Base-by-base conservation (phyloP, 352 stramenopile species). In the Globisporangium paroecandrum region DNA sequence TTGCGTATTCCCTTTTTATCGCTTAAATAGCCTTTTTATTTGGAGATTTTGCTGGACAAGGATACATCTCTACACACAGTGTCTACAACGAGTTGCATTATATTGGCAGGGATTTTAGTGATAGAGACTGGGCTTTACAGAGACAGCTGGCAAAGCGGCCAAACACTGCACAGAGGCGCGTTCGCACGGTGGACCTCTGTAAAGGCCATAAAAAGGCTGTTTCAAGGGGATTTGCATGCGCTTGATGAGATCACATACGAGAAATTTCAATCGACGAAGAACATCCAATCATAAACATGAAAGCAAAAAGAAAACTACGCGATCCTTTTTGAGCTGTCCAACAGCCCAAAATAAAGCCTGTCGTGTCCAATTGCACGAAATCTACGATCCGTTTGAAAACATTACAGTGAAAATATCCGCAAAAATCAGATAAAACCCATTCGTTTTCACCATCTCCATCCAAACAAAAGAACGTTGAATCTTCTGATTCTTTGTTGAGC, bases 211-310 rank as follows among this genome's bases (percentile, higher is more conserved):
- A 10, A 49, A 49, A n/a, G 43, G 18, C 43, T 49, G 43, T n/a
- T 49, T n/a, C 5, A 22, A 22, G 43, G n/a, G 43, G 43, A 49
- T 49, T 49, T 49, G 43, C 43, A 0, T 15, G 15, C 15, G 1
- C n/a, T 49, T 10, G 43, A 49, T 49, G 43, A 49, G 43, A 22
- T 49, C 43, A 20, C 5, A 20, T 47, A 4, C 15, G n/a, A 49
- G 43, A 49, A 49, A 49, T 49, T 49, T 49, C 43, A 47, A 49
- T 49, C 43, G 43, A 49, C 43, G 43, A 49, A 49, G 43, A 49
- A 49, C 18, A 49, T 49, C 43, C 15, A 46, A 10, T 49, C 43
- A 49, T 49, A 47, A 47, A 47, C 36, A 41, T 13, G 38, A 46
- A 46, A 46, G 4, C 12, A 46, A 46, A 7, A 47, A 18, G 41